Conservation (phyloP, 768 basidiomycete genomes). For the Cystoderma amianthinum region DNA sequence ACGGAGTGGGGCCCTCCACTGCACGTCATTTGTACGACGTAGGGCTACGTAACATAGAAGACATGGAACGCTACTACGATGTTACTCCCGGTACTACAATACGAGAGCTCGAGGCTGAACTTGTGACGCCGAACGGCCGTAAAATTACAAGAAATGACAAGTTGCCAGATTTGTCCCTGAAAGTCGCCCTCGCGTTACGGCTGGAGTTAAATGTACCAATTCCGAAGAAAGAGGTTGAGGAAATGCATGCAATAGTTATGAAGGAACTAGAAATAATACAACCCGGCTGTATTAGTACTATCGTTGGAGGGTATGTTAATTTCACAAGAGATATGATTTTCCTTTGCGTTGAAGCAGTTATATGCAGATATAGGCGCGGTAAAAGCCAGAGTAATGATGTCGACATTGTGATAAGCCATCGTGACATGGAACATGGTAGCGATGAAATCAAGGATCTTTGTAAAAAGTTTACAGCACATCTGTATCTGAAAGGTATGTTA, state of each 20-base stretch:
- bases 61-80: conserved; percentile 64
- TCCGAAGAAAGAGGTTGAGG: conserved; percentile 68
- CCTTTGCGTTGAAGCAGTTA: not conserved
- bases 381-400: conserved; percentile 80
- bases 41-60: conserved; percentile 60
- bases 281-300: conserved; percentile 63
- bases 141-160: conserved; percentile 8
- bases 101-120: conserved; percentile 12
- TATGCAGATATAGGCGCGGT: conserved; percentile 74
- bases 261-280: conserved; percentile 56
- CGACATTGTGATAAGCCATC: conserved; percentile 84
- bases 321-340: not conserved
- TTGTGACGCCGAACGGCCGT: conserved; percentile 27
- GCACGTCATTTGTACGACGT: conserved; percentile 59
- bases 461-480: conserved; percentile 45
- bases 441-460: conserved; percentile 56
- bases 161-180: conserved; percentile 34
- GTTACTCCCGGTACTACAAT: conserved; percentile 20
- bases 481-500: conserved; percentile 42
- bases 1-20: conserved; percentile 70
- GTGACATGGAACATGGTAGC: conserved; percentile 33
- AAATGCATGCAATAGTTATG: conserved; percentile 65
- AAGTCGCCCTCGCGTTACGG: conserved; percentile 51
- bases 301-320: conserved; percentile 70
- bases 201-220: conserved; percentile 53